These are phyloP conservation scores for Rhodamnia rubescens DNA, from an alignment of 345 rosid species.

Conservation along the genomic window DNA sequence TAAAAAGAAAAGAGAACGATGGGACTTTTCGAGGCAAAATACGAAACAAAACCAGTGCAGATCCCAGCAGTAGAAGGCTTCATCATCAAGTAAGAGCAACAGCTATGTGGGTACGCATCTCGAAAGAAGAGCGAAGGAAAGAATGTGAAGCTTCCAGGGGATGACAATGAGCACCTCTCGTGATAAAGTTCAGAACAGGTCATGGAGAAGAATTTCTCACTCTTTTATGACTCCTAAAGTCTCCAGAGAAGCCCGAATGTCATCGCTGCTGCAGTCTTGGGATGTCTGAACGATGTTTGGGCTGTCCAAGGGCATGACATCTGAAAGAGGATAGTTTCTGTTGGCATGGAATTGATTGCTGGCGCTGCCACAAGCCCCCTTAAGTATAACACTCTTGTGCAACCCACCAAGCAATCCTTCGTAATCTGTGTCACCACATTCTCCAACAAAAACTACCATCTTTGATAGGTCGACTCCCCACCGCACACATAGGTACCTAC, in stretches of 20 bases:
- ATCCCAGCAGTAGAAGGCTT: not conserved
- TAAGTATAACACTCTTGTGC: conserved; percentile 65
- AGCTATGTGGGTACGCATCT: not conserved
- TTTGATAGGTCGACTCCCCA: conserved; percentile 86
- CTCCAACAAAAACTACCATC: conserved; percentile 84
- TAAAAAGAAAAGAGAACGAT: not conserved
- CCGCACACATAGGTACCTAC: conserved; percentile 78
- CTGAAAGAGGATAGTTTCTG: conserved; percentile 75
- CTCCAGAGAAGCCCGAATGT: conserved; percentile 49
- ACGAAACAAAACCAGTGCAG: not conserved
- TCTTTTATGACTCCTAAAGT: conserved; percentile 36
- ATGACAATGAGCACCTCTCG: not conserved
- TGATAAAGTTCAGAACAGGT: not conserved
- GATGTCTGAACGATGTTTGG: conserved; percentile 49
- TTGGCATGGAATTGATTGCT: conserved; percentile 45
- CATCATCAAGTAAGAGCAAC: not conserved
- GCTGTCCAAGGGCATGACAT: conserved; percentile 66
- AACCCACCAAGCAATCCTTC: conserved; percentile 87
- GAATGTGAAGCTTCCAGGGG: not conserved
- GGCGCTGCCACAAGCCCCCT: conserved; percentile 49
- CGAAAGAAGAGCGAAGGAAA: not conserved
- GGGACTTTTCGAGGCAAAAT: not conserved
- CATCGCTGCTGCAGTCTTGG: conserved; percentile 24
- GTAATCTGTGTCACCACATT: conserved; percentile 90
- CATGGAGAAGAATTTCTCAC: conserved; percentile 3